Conservation (phyloP, 1,139 yeast species). For the Yamadazyma triangularis region DNA sequence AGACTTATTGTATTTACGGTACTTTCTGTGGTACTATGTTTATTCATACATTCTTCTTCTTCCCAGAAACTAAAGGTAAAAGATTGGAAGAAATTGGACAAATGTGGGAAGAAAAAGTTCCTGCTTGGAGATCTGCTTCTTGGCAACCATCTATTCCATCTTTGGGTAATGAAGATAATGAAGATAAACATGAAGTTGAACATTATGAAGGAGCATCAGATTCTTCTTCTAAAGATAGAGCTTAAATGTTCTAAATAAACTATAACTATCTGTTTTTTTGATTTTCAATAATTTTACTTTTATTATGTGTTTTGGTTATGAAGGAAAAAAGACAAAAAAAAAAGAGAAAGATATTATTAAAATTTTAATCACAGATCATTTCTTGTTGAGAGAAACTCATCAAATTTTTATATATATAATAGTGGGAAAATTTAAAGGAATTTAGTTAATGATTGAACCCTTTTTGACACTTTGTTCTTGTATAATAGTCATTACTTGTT, state of each 20-base stretch:
- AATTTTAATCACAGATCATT: constrained; percentile 3
- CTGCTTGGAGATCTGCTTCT: constrained; percentile 30
- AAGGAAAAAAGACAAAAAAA: constrained; percentile 1
- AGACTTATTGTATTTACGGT: constrained; percentile 33
- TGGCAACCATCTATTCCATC: constrained; percentile 10
- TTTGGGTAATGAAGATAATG: constrained; percentile 4
- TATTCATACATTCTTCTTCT: neutral
- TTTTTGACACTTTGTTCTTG: neutral
- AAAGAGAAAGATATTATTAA: neutral
- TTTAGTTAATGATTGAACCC: constrained; percentile 3
- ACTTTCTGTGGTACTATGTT: neutral
- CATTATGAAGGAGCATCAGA: constrained; percentile 10
- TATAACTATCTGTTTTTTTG: neutral
- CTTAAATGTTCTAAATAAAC: neutral
- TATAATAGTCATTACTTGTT: constrained; percentile 4
- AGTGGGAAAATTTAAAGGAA: constrained; percentile 1
- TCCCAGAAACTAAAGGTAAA: constrained; percentile 28
- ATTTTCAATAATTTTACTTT: constrained; percentile 1
- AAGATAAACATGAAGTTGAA: constrained; percentile 9
- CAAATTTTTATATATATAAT: constrained; percentile 4
- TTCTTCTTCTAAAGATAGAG: constrained; percentile 5
- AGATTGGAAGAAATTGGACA: constrained; percentile 56
- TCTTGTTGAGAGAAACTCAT: constrained; percentile 10
- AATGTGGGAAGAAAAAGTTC: constrained; percentile 54
- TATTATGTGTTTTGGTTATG: neutral